Evolutionary conservation across 169 alveolate species (phyloP), one percentile per base, ranked within the genome.

Genomic region (Blepharisma undulans): DNA sequence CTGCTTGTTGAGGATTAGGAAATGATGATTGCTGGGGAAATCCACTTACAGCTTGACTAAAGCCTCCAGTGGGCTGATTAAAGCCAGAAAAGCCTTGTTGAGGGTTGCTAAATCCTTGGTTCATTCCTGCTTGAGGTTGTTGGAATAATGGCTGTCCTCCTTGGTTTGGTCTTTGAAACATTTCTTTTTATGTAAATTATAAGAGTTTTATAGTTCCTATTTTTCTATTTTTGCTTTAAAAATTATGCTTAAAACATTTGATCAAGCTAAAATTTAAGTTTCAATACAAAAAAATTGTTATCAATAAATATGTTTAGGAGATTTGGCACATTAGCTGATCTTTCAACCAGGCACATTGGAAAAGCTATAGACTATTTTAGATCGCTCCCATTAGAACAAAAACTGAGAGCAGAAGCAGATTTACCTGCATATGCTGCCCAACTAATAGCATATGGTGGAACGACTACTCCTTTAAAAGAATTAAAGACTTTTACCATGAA

Each of bases 301-400:
- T 74, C 33, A 25, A 74, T 74, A 74, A 74, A 25, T 22, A 22
- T 74, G 80, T 74, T 74, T 22, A 74, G 80, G 33, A 74, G 80
- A 29, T 74, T 74, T 29, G 80, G 80, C 30, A 74, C 80, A 74
- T 29, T 74, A 74, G 80, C 80, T 74, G 80, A 74, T 4, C 33
- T 74, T 22, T 22, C 80, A 25, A 74, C 18, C 80, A 25, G 48
- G 80, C 36, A 74, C 33, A 4, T 74, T 25, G 80, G 80, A 74
- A 74, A 74, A 74, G 80, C 80, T 25, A 6, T 74, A 0, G 33
- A 74, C 80, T 29, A 74, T 29, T 74, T 74, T 6, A 74, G 80
- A 29, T 25, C 36, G 10, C 33, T 74, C 36, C 29, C 80, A 22
- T 22, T 25, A 74, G 80, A 74, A 74, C 18, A 74, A 74, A 29